A percentile compares a stretch with the other conserved stretches of the same genome.
Conservation (phyloP, 345 rosid genomes). For the Gossypium herbaceum region DNA sequence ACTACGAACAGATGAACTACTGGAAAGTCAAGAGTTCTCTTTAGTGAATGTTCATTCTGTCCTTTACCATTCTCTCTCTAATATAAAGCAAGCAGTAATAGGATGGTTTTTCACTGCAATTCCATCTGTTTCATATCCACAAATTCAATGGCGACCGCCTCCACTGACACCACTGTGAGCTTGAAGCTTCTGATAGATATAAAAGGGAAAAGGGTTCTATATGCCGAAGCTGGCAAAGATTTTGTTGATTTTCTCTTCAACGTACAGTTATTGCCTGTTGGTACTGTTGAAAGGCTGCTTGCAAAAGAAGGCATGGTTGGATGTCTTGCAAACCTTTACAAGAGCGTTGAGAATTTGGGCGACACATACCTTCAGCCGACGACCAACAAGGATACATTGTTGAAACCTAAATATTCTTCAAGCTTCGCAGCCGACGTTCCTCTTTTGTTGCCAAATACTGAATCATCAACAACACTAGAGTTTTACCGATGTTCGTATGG, state of each 20-base stretch:
- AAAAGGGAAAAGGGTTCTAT: too few relatives aligned
- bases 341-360: slow-evolving; percentile 15
- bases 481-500: background rate
- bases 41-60: background rate
- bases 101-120: too few relatives aligned
- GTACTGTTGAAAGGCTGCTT: background rate
- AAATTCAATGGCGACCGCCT: too few relatives aligned
- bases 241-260: too few relatives aligned
- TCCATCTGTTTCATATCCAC: too few relatives aligned
- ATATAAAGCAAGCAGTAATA: too few relatives aligned
- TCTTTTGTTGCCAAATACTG: background rate
- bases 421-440: background rate
- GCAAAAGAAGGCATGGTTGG: background rate
- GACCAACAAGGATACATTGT: background rate
- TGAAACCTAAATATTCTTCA: background rate
- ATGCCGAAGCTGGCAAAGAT: too few relatives aligned
- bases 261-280: too few relatives aligned
- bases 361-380: slow-evolving; percentile 7
- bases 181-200: background rate
- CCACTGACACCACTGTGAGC: background rate
- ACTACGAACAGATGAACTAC: background rate
- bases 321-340: background rate
- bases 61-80: background rate
- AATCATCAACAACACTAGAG: background rate
- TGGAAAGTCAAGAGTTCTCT: background rate